A percentile compares a stretch with the other conserved stretches of the same genome.
These are phyloP conservation scores for Lasiosphaeris hirsuta DNA, from an alignment of 495 filamentous ascomycete species.

Conservation along the genomic window DNA sequence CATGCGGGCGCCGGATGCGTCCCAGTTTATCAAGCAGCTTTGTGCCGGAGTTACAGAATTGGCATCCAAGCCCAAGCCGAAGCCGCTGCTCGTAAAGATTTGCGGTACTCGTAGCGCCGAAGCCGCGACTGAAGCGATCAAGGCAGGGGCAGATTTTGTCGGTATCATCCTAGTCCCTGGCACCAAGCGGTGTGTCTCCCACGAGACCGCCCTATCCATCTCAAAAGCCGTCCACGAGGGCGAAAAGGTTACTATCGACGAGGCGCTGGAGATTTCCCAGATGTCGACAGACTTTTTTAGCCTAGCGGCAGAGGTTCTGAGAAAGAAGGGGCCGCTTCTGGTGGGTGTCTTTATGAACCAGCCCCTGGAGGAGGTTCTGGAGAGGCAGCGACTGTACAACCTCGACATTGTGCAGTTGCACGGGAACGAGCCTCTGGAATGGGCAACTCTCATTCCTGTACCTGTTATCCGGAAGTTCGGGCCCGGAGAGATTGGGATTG, in stretches of 20 bases:
- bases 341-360: slow-evolving; percentile 96
- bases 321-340: slow-evolving; percentile 61
- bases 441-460: slow-evolving; percentile 80
- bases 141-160: slow-evolving; percentile 86
- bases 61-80: slow-evolving; percentile 24
- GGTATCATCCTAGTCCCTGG: slow-evolving; percentile 89
- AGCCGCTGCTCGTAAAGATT: slow-evolving; percentile 76
- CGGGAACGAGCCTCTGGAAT: slow-evolving; percentile 87
- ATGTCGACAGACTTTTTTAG: slow-evolving; percentile 46
- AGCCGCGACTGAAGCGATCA: slow-evolving; percentile 73
- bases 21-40: slow-evolving; percentile 72
- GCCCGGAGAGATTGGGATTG: slow-evolving; percentile 66
- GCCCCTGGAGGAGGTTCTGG: slow-evolving; percentile 73
- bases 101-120: slow-evolving; percentile 89
- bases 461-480: slow-evolving; percentile 84
- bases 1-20: slow-evolving; percentile 83
- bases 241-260: slow-evolving; percentile 18
- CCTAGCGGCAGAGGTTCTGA: slow-evolving; percentile 34
- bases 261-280: slow-evolving; percentile 13
- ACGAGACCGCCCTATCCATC: slow-evolving; percentile 74
- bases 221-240: slow-evolving; percentile 65
- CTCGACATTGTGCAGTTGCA: slow-evolving; percentile 95
- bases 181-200: slow-evolving; percentile 70
- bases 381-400: slow-evolving; percentile 66
- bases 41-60: slow-evolving; percentile 55